phyloP scores from a whole-genome alignment of 139 green algal species.

The Chloropicon primus region DNA sequence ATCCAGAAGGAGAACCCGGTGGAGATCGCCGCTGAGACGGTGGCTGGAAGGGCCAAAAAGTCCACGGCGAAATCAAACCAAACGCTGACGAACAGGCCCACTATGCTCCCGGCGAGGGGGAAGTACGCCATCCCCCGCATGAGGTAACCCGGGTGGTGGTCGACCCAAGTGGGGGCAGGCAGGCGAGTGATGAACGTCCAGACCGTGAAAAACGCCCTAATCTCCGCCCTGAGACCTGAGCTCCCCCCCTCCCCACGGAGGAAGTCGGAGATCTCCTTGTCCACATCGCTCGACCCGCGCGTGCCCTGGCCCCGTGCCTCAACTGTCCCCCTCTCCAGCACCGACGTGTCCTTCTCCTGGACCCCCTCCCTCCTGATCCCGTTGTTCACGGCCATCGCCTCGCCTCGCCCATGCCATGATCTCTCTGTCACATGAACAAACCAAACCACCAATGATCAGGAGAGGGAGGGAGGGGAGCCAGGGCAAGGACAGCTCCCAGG shows the following conservation, averaged over 20 bases:
- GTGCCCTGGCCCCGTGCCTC: neutral
- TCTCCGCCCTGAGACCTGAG: slow-evolving; percentile 7
- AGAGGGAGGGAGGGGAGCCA: too few species aligned
- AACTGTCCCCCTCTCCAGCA: neutral
- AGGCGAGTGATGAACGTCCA: slow-evolving; percentile 43
- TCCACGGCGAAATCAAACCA: slow-evolving; percentile 18
- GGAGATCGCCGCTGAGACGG: slow-evolving; percentile 12
- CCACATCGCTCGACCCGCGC: slow-evolving; percentile 22
- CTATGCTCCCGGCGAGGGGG: slow-evolving; percentile 22
- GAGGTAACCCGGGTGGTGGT: slow-evolving; percentile 40
- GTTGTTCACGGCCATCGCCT: too few species aligned
- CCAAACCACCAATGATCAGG: too few species aligned
- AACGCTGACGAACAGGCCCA: slow-evolving; percentile 29
- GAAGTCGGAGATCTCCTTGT: neutral
- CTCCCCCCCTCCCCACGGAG: neutral
- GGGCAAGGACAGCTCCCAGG: too few species aligned
- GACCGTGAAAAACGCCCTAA: slow-evolving; percentile 34
- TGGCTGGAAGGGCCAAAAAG: slow-evolving; percentile 12
- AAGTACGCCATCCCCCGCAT: slow-evolving; percentile 34
- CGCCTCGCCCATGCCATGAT: too few species aligned
- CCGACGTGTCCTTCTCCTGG: too few species aligned
- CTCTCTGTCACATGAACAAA: too few species aligned
- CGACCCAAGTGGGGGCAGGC: slow-evolving; percentile 19
- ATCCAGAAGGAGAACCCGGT: slow-evolving; percentile 31
- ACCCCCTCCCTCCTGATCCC: too few species aligned